Base-by-base conservation (phyloP, 1,139 yeast species). In the Blastobotrys indianensis region DNA sequence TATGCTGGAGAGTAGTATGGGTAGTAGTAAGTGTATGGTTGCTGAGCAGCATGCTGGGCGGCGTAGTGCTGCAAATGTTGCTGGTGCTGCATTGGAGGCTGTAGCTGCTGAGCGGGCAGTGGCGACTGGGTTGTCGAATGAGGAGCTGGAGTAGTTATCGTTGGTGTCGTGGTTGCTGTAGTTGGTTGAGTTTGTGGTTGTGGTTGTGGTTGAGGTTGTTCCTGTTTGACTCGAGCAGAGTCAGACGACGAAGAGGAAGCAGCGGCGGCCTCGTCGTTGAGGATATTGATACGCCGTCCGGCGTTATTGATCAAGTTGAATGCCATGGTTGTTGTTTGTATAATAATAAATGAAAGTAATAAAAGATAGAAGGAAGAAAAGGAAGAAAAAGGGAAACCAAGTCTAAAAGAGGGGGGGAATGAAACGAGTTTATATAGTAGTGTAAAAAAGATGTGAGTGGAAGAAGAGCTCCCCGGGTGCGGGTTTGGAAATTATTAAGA, bases 241-340 rank as follows among this genome's bases (percentile, higher is more conserved):
- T 9, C 12, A 32, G 10, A 17, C n/a, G 28, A 11, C 32, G 43
- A 11, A 23, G 17, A 12, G 37, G 23, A 25, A 32, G 43, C 32
- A 32, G 38, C 25, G 33, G 41, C 41, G 11, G 30, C 40, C 17
- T 42, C 49, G 12, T 55, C 58, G 43, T 56, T 56, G 34, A 56
- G 50, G 28, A 56, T 48, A 32, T 52, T 50, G 20, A 56, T 50
- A 32, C 52, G 44, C 44, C 52, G 49, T 16, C 60, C 60, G 11
- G 51, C 47, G 30, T 51, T 52, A 15, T 57, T 56, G 30, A 54
- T 49, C n/a, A 55, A 48, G 30, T 54, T 54, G 41, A 56, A 56
- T 13, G 54, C 51, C 60, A 56, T 55, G 13, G 25, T 33, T 41
- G 11, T 15, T 23, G 28, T 2, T 15, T 39, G 11, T n/a, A 13